Conservation (phyloP, 306 rosid genomes). For the Sechiopsis laciniata region DNA sequence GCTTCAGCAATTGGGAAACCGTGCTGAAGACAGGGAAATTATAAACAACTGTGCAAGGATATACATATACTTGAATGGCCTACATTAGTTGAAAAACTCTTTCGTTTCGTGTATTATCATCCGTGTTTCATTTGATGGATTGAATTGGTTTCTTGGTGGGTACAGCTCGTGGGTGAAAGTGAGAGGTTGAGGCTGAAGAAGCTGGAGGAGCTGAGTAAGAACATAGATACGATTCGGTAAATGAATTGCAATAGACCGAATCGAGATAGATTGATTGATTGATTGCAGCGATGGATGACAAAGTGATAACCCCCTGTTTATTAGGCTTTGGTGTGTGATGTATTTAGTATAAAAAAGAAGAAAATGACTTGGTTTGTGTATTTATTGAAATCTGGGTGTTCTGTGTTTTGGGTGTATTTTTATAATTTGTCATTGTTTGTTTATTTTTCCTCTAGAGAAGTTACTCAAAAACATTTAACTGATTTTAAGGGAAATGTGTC, state of each 20-base stretch:
- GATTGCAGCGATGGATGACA: slow-evolving; percentile 31
- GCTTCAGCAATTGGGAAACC: not conserved
- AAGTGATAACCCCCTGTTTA: slow-evolving; percentile 25
- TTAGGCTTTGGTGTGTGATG: slow-evolving; percentile 79
- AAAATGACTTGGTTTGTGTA: slow-evolving; percentile 15
- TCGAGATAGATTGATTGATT: slow-evolving; percentile 16
- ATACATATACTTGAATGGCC: not conserved
- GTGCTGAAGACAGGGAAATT: not conserved
- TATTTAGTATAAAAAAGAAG: slow-evolving; percentile 37
- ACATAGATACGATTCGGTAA: slow-evolving; percentile 58
- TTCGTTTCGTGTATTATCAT: not conserved
- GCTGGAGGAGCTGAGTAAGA: slow-evolving; percentile 95
- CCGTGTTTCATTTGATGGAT: not conserved
- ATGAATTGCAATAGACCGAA: not conserved
- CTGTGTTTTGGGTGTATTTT: slow-evolving; percentile 19
- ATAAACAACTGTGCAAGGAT: not conserved
- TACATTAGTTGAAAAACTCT: not conserved
- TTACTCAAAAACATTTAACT: slow-evolving; percentile 19
- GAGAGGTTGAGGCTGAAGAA: slow-evolving; percentile 94
- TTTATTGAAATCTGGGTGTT: slow-evolving; percentile 20
- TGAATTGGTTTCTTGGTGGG: slow-evolving; percentile 8
- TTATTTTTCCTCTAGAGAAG: slow-evolving; percentile 7
- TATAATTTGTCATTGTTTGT: slow-evolving; percentile 7
- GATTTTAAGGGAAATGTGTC: slow-evolving; percentile 22
- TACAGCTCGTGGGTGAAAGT: slow-evolving; percentile 53